Evolutionary conservation across 225 moss, liverwort and hornwort species (phyloP).

Genomic region (Sphagnum tenellum): DNA sequence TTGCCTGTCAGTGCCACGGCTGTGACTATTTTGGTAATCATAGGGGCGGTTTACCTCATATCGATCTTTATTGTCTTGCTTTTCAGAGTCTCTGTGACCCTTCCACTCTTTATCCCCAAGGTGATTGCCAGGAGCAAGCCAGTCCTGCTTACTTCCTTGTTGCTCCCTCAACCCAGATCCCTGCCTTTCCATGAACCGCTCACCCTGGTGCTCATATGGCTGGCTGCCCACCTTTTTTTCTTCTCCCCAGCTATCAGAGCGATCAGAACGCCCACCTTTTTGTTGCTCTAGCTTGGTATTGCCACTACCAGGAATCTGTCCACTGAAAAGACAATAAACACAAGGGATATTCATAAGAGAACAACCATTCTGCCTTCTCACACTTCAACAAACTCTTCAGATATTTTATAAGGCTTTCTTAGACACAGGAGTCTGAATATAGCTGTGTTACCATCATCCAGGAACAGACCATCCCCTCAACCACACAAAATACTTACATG

Average conservation of each 20-base stretch:
- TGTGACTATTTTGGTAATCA: constrained; percentile 49
- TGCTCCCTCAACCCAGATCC: constrained; percentile 17
- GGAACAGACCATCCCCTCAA: too few species aligned
- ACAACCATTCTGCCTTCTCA: too few species aligned
- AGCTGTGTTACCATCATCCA: too few species aligned
- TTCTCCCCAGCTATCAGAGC: constrained; percentile 52
- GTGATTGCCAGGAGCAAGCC: constrained; percentile 7
- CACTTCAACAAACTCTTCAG: too few species aligned
- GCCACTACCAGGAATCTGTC: constrained; percentile 5
- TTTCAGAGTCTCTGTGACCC: constrained; percentile 61
- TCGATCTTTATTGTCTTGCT: constrained; percentile 41
- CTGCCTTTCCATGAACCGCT: constrained; percentile 58
- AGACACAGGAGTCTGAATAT: too few species aligned
- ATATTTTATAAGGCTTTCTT: too few species aligned
- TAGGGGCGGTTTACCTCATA: constrained; percentile 36
- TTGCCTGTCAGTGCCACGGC: constrained; percentile 46
- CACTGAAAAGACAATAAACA: constrained; percentile 3
- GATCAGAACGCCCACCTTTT: constrained; percentile 40
- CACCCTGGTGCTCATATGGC: constrained; percentile 52
- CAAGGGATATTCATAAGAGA: too few species aligned
- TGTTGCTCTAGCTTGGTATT: constrained; percentile 47
- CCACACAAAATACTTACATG: too few species aligned
- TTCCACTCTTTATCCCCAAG: constrained; percentile 46
- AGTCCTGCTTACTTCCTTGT: constrained; percentile 42
- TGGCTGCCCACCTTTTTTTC: constrained; percentile 62